These are phyloP conservation scores for Agrostemma githago DNA, from an alignment of 148 eudicot species.

Conservation along the genomic window DNA sequence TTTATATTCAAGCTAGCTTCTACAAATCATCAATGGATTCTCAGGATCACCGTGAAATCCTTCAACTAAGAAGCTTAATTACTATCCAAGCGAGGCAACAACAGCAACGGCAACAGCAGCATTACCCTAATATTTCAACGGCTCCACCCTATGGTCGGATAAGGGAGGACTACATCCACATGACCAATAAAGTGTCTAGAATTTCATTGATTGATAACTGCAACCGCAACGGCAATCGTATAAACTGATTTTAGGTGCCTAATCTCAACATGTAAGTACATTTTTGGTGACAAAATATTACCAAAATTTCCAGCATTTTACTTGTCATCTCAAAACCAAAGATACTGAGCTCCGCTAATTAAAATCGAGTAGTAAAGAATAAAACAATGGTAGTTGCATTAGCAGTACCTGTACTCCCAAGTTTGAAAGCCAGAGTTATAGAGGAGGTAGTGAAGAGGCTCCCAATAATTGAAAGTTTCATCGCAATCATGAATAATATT, in stretches of 20 bases:
- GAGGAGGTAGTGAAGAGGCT: slow-evolving; percentile 82
- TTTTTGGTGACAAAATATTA: no score
- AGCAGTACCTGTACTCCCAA: slow-evolving; percentile 85
- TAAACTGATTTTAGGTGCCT: neutral
- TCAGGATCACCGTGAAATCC: no score
- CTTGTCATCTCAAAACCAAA: neutral
- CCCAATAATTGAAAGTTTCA: slow-evolving; percentile 98
- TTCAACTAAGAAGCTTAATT: no score
- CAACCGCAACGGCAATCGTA: neutral
- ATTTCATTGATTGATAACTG: neutral
- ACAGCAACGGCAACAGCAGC: no score
- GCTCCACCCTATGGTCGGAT: neutral
- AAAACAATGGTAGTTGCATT: neutral
- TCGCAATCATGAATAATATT: slow-evolving; percentile 96
- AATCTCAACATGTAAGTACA: neutral
- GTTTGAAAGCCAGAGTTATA: slow-evolving; percentile 92
- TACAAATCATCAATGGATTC: no score
- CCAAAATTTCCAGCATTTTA: neutral
- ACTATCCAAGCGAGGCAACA: no score
- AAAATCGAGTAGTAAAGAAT: neutral
- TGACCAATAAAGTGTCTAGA: neutral
- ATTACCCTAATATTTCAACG: neutral
- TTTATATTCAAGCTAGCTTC: no score
- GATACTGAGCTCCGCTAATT: no score
- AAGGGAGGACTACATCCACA: neutral